Base-by-base conservation (phyloP, 1,284 basidiomycete genomes). In the Chondrostereum purpureum region DNA sequence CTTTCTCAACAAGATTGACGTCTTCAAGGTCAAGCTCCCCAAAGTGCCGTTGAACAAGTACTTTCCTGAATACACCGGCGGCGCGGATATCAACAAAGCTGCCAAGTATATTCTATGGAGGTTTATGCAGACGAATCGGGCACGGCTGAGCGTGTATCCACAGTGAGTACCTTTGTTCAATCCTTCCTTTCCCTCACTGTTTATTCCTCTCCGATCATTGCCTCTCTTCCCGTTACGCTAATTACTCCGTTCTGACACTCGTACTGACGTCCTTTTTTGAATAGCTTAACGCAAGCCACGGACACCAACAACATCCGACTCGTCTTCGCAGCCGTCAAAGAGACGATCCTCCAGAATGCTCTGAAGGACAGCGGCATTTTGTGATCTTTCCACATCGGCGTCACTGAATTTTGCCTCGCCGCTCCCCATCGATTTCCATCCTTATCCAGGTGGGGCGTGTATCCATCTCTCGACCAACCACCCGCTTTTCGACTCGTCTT, bases 71-170 rank as follows among this genome's bases (percentile, higher is more conserved):
- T 98, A 96, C 66, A 90, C 90, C 0, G 90, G 90, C 31, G 94
- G 94, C 0, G 65, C 85, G 4, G 92, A 97, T 58, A 90, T 97
- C 62, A 96, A 96, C 73, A 97, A 97, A 66, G 94, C 92, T 2
- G 92, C 93, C 2, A 98, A 97, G 61, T 98, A 95, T 60, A 96
- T 98, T 50, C 69, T 98, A 18, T 97, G 94, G 94, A 72, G 91
- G 52, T 98, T 97, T 55, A 96, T 94, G 69, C 91, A 95, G 64
- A 86, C 88, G 38, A 98, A 98, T 60, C 71, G 92, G 20, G 90
- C 90, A 23, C 68, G 87, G 44, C 63, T 95, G 49, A 90, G 84
- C 48, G 86, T 95, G 10, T 95, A 96, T 65, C 92, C 92, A 1
- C 92, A 95, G 92, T 92, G 59, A 50, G 88, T 79, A 8, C n/a